phyloP scores from a whole-genome alignment of 1,284 basidiomycete genomes.

The Ceratobasidium sp. region DNA sequence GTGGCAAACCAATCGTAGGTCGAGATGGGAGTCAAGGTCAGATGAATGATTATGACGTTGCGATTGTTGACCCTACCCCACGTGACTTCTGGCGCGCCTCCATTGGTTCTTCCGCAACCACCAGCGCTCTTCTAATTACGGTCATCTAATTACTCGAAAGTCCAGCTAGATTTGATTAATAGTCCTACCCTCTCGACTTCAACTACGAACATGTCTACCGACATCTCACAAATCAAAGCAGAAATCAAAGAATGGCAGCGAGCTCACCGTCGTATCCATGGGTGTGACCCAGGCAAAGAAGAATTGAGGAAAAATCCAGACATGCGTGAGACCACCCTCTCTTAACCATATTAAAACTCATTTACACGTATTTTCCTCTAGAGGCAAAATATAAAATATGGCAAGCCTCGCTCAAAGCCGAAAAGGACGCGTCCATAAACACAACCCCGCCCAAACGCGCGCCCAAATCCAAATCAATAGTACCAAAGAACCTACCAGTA shows the following conservation, averaged over 20 bases:
- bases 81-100: constrained; percentile 16
- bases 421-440: constrained; percentile 9
- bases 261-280: constrained; percentile 44
- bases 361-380: no score
- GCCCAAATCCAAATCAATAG: neutral
- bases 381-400: constrained; percentile 49
- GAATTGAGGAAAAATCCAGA: constrained; percentile 47
- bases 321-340: constrained; percentile 43
- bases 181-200: no score
- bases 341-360: no score
- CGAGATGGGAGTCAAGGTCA: neutral
- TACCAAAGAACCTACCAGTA: constrained; percentile 26
- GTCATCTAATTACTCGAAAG: neutral
- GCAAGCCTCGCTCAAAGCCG: constrained; percentile 44
- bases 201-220: constrained; percentile 22
- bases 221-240: constrained; percentile 45
- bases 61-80: neutral
- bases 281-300: constrained; percentile 47
- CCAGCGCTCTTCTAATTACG: neutral
- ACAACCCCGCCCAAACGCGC: constrained; percentile 30
- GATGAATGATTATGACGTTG: constrained; percentile 1
- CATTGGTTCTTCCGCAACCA: constrained; percentile 1
- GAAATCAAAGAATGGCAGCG: constrained; percentile 50
- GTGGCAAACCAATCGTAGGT: neutral
- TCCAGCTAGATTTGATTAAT: no score